A percentile compares a stretch with the other conserved stretches of the same genome.
These are phyloP conservation scores for Cyamopsis tetragonoloba DNA, from an alignment of 306 rosid species.

Conservation along the genomic window DNA sequence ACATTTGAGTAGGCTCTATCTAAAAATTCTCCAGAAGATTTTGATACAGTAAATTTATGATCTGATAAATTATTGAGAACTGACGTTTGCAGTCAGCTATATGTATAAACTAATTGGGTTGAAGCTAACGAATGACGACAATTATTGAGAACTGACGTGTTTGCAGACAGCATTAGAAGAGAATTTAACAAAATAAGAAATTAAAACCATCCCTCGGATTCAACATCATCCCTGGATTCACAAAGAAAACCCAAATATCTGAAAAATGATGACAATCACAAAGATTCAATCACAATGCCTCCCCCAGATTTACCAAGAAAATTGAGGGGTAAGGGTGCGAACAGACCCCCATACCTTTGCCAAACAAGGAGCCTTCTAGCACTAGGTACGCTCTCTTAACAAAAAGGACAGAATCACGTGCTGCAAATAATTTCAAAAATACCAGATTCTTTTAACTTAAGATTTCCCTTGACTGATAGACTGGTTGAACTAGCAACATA, in stretches of 20 bases:
- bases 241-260: background rate
- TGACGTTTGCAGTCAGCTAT: no score
- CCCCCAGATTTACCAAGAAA: background rate
- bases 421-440: constrained; percentile 6
- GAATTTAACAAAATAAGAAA: background rate
- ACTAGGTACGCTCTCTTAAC: no score
- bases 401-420: constrained; percentile 9
- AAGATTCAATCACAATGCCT: background rate
- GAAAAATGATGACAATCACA: background rate
- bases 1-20: no score
- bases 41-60: no score
- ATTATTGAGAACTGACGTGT: no score
- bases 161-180: constrained; percentile 1
- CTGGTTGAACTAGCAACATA: constrained; percentile 20
- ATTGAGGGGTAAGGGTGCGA: no score
- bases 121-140: no score
- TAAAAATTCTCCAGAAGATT: no score
- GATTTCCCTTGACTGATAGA: background rate
- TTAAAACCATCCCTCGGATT: background rate
- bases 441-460: constrained; percentile 12
- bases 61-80: no score
- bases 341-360: no score
- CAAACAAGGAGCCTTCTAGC: no score
- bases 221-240: background rate
- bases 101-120: no score